Evolutionary conservation across 306 rosid species (phyloP).

Genomic region (Pueraria montana): DNA sequence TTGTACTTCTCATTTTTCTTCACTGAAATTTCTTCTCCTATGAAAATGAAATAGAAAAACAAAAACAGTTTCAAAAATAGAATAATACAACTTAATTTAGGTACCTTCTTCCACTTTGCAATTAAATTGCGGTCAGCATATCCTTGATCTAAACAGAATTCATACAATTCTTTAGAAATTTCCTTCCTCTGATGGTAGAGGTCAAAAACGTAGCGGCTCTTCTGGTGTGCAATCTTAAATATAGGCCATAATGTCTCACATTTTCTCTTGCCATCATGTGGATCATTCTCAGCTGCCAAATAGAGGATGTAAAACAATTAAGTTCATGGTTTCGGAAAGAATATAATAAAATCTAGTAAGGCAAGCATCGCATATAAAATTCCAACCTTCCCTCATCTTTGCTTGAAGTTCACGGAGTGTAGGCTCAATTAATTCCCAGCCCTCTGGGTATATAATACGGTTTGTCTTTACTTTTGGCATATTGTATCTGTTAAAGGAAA

Average conservation of each 20-base stretch:
- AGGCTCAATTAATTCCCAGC: constrained; percentile 96
- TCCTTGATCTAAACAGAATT: constrained; percentile 82
- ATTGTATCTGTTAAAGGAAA: constrained; percentile 51
- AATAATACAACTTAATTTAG: not conserved
- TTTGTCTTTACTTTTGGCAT: constrained; percentile 97
- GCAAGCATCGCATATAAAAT: not conserved
- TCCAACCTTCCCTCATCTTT: constrained; percentile 94
- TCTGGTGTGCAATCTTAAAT: constrained; percentile 78
- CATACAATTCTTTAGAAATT: constrained; percentile 77
- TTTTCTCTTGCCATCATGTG: constrained; percentile 79
- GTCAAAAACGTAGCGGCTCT: constrained; percentile 79
- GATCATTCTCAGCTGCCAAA: constrained; percentile 74
- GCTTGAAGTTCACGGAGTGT: constrained; percentile 92
- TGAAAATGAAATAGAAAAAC: not conserved
- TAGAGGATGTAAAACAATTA: constrained; percentile 39
- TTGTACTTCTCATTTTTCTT: not conserved
- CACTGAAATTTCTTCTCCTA: constrained; percentile 6
- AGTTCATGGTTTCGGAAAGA: constrained; percentile 14
- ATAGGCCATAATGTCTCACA: constrained; percentile 85
- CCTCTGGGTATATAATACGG: constrained; percentile 90
- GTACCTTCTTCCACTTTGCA: constrained; percentile 86
- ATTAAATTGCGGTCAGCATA: constrained; percentile 77
- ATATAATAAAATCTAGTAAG: not conserved
- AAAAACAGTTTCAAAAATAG: not conserved
- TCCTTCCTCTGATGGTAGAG: constrained; percentile 74